phyloP scores from a whole-genome alignment of 306 rosid species.

The Rosa multiflora region DNA sequence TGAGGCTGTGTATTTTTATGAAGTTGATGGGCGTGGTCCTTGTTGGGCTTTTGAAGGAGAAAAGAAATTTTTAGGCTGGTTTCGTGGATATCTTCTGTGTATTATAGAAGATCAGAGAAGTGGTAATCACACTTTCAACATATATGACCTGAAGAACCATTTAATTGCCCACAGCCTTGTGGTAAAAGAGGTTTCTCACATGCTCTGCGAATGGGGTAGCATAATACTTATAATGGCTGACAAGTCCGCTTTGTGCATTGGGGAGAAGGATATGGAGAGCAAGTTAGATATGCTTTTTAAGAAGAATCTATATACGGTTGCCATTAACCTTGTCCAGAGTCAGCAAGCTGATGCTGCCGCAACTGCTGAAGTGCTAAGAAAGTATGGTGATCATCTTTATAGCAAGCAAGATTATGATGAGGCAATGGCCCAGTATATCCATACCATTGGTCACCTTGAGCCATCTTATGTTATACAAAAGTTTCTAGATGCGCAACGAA shows the following conservation, averaged over 20 bases:
- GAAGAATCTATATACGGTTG: constrained; percentile 89
- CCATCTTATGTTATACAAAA: constrained; percentile 97
- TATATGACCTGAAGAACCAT: constrained; percentile 90
- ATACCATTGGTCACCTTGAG: constrained; percentile 96
- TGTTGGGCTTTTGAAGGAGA: constrained; percentile 99
- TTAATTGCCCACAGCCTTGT: constrained; percentile 82
- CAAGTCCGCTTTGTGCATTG: constrained; percentile 83
- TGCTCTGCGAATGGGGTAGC: constrained; percentile 99
- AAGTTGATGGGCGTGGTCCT: constrained; percentile 99
- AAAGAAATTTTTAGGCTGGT: constrained; percentile 92
- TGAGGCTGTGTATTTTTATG: constrained; percentile 95
- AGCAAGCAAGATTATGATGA: constrained; percentile 97
- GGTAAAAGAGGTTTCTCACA: constrained; percentile 85
- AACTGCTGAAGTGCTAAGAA: constrained; percentile 93
- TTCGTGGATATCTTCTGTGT: constrained; percentile 94
- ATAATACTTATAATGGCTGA: constrained; percentile 85
- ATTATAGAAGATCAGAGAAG: constrained; percentile 93
- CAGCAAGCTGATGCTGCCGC: constrained; percentile 99
- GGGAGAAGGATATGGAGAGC: constrained; percentile 99
- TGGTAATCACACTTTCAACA: constrained; percentile 73
- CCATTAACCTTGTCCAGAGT: constrained; percentile 93
- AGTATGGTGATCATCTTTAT: constrained; percentile 92
- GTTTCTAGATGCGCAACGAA: constrained; percentile 97
- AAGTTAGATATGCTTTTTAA: constrained; percentile 95
- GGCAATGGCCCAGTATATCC: constrained; percentile 92